Evolutionary conservation across 2,329 filamentous ascomycete species (phyloP).

Genomic region (Fusarium agapanthi): DNA sequence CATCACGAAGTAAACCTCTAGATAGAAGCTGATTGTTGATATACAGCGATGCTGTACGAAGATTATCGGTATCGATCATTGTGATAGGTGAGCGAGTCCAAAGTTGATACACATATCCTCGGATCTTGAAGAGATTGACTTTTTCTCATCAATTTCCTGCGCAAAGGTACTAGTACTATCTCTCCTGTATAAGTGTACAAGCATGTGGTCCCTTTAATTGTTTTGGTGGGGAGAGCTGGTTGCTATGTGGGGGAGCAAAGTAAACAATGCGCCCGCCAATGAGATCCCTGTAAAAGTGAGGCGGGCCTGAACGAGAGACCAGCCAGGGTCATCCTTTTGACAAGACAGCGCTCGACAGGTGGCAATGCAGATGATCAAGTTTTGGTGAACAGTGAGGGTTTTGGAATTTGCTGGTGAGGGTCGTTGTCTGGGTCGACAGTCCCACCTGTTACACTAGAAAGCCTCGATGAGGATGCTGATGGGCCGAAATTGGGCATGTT

Average conservation of each 20-base stretch:
- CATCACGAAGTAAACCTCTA: conserved; percentile 71
- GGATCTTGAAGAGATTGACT: conserved; percentile 16
- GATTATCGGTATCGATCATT: conserved; percentile 68
- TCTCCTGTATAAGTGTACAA: conserved; percentile 30
- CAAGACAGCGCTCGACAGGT: conserved; percentile 40
- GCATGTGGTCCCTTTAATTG: conserved; percentile 22
- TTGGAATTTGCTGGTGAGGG: conserved; percentile 8
- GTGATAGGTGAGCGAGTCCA: conserved; percentile 24
- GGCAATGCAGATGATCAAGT: conserved; percentile 33
- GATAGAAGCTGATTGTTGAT: conserved; percentile 78
- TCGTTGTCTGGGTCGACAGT: conserved; percentile 33
- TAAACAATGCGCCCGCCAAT: conserved; percentile 47
- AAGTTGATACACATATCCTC: conserved; percentile 36
- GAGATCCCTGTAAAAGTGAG: conserved; percentile 40
- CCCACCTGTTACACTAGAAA: conserved; percentile 20
- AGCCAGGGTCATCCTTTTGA: conserved; percentile 27
- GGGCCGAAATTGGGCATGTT: conserved; percentile 17
- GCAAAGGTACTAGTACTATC: conserved; percentile 9
- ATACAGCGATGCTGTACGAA: conserved; percentile 73
- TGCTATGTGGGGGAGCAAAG: conserved; percentile 49
- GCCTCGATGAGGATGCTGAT: conserved; percentile 9
- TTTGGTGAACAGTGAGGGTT: background rate
- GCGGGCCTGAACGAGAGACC: conserved; percentile 19
- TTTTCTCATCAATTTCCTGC: conserved; percentile 19
- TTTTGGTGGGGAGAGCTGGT: conserved; percentile 46